Conservation (phyloP, 495 filamentous ascomycete species). For the Neurospora sp. region DNA sequence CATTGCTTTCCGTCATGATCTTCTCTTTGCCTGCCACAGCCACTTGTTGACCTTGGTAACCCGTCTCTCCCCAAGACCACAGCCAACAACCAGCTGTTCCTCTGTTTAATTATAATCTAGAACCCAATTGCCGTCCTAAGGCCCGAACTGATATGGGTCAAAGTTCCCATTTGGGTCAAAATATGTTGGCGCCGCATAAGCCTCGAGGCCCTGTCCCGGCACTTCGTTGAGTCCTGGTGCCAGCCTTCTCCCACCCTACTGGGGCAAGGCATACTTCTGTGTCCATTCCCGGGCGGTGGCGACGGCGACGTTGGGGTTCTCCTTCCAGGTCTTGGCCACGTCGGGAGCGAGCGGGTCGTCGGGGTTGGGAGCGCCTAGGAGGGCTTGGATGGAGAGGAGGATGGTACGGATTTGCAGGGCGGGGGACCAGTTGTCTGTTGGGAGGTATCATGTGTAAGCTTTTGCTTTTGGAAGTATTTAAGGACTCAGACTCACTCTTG, state of each 20-base stretch:
- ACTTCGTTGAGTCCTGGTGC: not conserved
- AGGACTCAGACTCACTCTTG: slow-evolving; percentile 60
- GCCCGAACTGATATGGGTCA: not conserved
- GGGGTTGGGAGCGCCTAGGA: slow-evolving; percentile 93
- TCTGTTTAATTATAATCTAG: not conserved
- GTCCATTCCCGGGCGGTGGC: slow-evolving; percentile 88
- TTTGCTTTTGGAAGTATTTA: not conserved
- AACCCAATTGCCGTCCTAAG: not conserved
- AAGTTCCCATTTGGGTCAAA: not conserved
- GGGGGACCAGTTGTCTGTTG: slow-evolving; percentile 92
- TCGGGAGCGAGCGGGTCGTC: slow-evolving; percentile 96
- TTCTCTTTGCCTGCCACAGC: not conserved
- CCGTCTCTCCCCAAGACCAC: not conserved
- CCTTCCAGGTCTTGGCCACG: slow-evolving; percentile 96
- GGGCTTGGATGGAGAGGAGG: slow-evolving; percentile 90
- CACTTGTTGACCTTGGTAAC: not conserved
- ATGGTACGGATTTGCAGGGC: slow-evolving; percentile 97
- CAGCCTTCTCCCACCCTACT: slow-evolving; percentile 7
- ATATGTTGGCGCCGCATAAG: not conserved
- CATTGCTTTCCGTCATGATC: not conserved
- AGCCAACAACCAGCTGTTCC: not conserved
- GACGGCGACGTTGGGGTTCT: slow-evolving; percentile 84
- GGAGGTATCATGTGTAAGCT: not conserved
- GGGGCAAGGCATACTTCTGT: slow-evolving; percentile 50
- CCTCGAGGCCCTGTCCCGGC: not conserved